phyloP scores from a whole-genome alignment of 345 rosid species.

The Garcia nutans region DNA sequence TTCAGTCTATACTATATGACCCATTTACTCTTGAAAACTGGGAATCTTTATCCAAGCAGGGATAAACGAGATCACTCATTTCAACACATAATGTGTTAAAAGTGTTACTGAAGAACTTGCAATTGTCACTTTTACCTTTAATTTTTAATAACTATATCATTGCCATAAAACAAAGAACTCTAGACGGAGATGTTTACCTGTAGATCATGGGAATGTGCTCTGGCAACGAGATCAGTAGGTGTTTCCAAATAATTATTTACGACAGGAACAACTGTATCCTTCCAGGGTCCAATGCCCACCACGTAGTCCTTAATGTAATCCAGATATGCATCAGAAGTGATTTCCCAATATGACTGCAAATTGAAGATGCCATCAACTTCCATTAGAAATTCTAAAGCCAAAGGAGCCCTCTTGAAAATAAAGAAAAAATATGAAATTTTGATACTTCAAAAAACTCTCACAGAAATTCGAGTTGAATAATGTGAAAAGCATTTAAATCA shows the following conservation, averaged over 20 bases:
- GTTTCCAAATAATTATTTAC: conserved; percentile 48
- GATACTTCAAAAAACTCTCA: background rate
- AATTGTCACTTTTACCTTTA: background rate
- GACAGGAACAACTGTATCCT: conserved; percentile 85
- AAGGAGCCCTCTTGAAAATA: background rate
- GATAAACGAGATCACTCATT: background rate
- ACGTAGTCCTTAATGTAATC: conserved; percentile 73
- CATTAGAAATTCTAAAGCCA: conserved; percentile 8
- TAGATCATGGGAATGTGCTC: conserved; percentile 69
- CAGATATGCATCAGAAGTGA: conserved; percentile 75
- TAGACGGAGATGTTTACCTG: conserved; percentile 49
- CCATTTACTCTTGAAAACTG: background rate
- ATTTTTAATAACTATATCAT: background rate
- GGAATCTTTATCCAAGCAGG: background rate
- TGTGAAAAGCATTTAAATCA: background rate
- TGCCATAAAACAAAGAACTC: background rate
- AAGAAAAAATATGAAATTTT: background rate
- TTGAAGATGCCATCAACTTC: background rate
- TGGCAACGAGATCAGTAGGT: conserved; percentile 86
- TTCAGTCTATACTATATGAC: background rate
- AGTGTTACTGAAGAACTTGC: background rate
- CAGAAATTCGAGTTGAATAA: conserved; percentile 1
- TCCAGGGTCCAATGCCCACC: conserved; percentile 99
- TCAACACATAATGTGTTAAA: background rate
- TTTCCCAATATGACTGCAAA: conserved; percentile 82